Conservation (phyloP, 371 early-diverging fungal genomes). For the Syncephalastrum sp. region DNA sequence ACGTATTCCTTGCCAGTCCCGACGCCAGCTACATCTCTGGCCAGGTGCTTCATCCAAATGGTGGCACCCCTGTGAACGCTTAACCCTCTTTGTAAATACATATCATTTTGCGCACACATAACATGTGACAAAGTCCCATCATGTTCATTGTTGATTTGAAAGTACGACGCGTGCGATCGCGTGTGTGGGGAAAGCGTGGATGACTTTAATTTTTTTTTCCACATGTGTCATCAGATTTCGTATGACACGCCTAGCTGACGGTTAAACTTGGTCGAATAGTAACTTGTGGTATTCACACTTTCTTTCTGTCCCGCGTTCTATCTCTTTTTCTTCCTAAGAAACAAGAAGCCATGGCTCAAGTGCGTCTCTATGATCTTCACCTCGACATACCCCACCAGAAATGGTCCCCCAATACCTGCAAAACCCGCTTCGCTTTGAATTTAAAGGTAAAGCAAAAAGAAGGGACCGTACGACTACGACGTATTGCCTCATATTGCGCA, state of each 20-base stretch:
- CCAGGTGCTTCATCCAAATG: conserved; percentile 50
- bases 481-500: not conserved
- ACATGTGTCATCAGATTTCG: too few relatives aligned
- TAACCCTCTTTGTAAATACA: not conserved
- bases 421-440: conserved; percentile 22
- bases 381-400: conserved; percentile 3
- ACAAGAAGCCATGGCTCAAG: conserved; percentile 10
- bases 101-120: too few relatives aligned
- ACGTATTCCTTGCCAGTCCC: conserved; percentile 46
- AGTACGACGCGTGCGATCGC: too few relatives aligned
- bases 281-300: too few relatives aligned
- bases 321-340: not conserved
- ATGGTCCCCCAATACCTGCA: conserved; percentile 25
- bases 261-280: too few relatives aligned
- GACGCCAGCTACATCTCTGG: conserved; percentile 54
- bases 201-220: too few relatives aligned
- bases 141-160: too few relatives aligned
- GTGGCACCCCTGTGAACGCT: conserved; percentile 26
- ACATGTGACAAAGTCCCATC: too few relatives aligned
- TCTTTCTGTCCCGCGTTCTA: too few relatives aligned
- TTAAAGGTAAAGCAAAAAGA: conserved; percentile 10
- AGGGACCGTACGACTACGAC: not conserved
- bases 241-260: too few relatives aligned
- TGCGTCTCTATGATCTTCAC: conserved; percentile 16
- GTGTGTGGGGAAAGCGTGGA: too few relatives aligned